phyloP scores from a whole-genome alignment of 345 rosid genomes.

The Hibiscus trionum region DNA sequence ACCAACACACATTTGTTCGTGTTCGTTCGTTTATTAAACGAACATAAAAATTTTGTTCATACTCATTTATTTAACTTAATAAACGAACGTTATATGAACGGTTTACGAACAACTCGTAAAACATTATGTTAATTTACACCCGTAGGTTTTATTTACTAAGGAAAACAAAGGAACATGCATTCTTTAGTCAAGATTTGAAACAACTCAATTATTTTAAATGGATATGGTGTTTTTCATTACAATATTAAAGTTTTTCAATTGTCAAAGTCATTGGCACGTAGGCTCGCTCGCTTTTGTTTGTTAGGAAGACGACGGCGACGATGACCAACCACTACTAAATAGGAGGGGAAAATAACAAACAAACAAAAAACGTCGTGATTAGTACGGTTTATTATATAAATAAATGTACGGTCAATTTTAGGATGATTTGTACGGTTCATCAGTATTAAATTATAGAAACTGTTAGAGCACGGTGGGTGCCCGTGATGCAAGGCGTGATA shows the following conservation, averaged over 20 bases:
- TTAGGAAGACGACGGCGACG: background rate
- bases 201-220: no score
- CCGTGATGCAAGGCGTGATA: background rate
- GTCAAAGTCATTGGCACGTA: background rate
- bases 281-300: background rate
- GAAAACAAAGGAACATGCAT: no score
- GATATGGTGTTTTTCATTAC: background rate
- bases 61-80: no score
- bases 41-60: no score
- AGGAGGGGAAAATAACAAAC: no score
- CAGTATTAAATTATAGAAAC: background rate
- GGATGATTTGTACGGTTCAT: background rate
- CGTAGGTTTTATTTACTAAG: no score
- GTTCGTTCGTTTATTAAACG: no score
- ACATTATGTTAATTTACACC: no score
- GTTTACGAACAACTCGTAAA: no score
- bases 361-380: background rate
- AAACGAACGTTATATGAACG: no score
- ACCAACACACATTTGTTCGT: no score
- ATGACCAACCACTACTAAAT: background rate
- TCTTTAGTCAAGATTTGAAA: no score
- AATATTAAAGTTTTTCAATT: background rate
- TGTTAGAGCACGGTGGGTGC: background rate
- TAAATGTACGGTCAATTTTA: conserved; percentile 6
- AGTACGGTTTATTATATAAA: background rate